These are phyloP conservation scores for Penicillium dipodomyicola DNA, from an alignment of 495 filamentous ascomycete genomes.

Conservation along the genomic window DNA sequence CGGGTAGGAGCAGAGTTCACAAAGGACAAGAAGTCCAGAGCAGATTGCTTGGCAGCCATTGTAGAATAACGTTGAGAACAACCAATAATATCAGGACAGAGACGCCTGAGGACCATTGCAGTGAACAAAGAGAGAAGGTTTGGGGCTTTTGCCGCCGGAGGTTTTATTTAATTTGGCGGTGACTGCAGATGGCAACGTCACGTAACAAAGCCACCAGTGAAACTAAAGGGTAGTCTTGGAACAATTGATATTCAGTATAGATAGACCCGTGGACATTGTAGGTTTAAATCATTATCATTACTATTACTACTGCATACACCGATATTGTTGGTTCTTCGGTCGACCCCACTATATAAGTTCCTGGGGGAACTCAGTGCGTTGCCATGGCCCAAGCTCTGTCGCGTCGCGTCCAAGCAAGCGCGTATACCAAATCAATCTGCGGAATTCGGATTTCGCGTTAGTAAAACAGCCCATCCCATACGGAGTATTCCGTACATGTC, in stretches of 20 bases:
- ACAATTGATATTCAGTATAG: background rate
- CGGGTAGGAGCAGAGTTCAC: constrained; percentile 94
- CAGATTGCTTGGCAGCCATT: constrained; percentile 63
- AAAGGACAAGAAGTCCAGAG: constrained; percentile 86
- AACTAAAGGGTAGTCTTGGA: background rate
- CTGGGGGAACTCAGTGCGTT: background rate
- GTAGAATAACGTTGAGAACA: constrained; percentile 25
- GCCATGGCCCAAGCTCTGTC: constrained; percentile 24
- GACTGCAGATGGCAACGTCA: constrained; percentile 4
- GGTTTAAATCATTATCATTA: background rate
- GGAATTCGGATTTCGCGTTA: constrained; percentile 20
- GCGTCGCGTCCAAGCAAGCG: constrained; percentile 22
- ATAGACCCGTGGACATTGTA: background rate
- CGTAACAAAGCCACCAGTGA: constrained; percentile 1
- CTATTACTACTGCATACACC: background rate
- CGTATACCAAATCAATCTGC: constrained; percentile 13
- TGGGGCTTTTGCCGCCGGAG: constrained; percentile 23
- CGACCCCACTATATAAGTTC: background rate
- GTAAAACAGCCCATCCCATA: background rate
- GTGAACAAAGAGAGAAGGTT: constrained; percentile 7
- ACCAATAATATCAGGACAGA: constrained; percentile 12
- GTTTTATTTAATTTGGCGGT: constrained; percentile 13
- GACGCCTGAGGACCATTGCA: constrained; percentile 12
- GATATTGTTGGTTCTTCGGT: background rate
- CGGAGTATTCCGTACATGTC: background rate